Conservation (phyloP, 768 basidiomycete genomes). For the Suillus weaverae region DNA sequence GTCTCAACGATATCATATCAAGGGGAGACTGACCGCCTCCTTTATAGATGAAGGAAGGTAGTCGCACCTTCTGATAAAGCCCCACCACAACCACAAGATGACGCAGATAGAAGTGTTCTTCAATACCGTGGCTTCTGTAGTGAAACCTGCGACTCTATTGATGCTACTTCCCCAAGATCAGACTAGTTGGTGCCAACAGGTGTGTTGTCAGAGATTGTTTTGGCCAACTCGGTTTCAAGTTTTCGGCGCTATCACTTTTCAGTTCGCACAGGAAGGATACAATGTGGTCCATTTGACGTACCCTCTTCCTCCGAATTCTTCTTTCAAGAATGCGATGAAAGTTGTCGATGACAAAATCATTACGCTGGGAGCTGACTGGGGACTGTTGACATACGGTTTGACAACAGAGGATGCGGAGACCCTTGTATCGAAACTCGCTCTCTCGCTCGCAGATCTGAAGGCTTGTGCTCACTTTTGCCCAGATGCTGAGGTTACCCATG, state of each 20-base stretch:
- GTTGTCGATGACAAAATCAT: conserved; percentile 18
- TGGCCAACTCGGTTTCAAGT: background rate
- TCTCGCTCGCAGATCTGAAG: conserved; percentile 17
- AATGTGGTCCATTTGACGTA: conserved; percentile 33
- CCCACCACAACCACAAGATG: conserved; percentile 4
- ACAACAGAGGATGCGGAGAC: conserved; percentile 22
- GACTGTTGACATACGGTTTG: conserved; percentile 34
- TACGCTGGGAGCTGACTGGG: conserved; percentile 22
- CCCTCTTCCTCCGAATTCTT: conserved; percentile 15
- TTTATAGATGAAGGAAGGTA: background rate
- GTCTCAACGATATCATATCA: background rate
- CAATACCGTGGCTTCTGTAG: conserved; percentile 32
- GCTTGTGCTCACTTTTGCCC: conserved; percentile 41
- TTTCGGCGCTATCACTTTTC: background rate
- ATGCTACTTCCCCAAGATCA: conserved; percentile 32
- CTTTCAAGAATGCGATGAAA: conserved; percentile 20
- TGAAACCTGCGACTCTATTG: conserved; percentile 30
- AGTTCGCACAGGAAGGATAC: conserved; percentile 43
- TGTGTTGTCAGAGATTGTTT: conserved; percentile 9
- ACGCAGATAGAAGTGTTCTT: conserved; percentile 11
- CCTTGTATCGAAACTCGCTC: conserved; percentile 11
- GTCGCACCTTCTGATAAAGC: background rate
- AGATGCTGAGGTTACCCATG: conserved; percentile 20
- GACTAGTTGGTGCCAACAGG: conserved; percentile 39
- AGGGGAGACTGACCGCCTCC: background rate